Evolutionary conservation across 208 protist species (phyloP).

Genomic region (Leishmania tropica): DNA sequence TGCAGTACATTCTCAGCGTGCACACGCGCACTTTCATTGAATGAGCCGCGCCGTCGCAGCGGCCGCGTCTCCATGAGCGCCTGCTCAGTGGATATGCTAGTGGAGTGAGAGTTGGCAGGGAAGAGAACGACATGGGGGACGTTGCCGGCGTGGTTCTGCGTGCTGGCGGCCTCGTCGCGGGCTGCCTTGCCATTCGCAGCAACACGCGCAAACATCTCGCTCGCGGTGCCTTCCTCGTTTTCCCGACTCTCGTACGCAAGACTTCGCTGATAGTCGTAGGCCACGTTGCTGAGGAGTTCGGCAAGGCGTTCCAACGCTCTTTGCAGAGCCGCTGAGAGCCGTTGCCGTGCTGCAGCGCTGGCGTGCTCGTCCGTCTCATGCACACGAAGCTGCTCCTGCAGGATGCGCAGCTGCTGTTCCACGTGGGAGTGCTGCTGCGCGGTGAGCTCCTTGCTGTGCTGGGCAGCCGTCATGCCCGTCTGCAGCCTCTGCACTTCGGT

Average conservation of each 20-base stretch:
- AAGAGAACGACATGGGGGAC: conserved; percentile 24
- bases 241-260: conserved; percentile 4
- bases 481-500: conserved; percentile 30
- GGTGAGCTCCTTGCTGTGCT: conserved; percentile 11
- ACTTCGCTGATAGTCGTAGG: conserved; percentile 26
- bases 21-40: neutral
- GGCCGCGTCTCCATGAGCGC: neutral
- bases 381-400: conserved; percentile 7
- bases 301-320: conserved; percentile 16
- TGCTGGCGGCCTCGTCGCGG: neutral
- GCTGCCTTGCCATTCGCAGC: neutral
- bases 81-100: neutral
- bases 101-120: neutral
- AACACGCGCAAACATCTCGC: neutral
- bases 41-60: neutral
- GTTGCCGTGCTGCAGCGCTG: conserved; percentile 1
- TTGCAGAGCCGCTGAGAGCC: conserved; percentile 14
- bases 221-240: neutral
- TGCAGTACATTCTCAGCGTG: conserved; percentile 14
- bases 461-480: conserved; percentile 14
- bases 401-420: conserved; percentile 13
- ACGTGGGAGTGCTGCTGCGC: conserved; percentile 26
- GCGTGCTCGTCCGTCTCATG: neutral
- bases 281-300: conserved; percentile 19
- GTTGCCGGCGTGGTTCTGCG: neutral